These are phyloP conservation scores for Fusarium sp. DNA, from an alignment of 2,329 filamentous ascomycete species.

Conservation along the genomic window DNA sequence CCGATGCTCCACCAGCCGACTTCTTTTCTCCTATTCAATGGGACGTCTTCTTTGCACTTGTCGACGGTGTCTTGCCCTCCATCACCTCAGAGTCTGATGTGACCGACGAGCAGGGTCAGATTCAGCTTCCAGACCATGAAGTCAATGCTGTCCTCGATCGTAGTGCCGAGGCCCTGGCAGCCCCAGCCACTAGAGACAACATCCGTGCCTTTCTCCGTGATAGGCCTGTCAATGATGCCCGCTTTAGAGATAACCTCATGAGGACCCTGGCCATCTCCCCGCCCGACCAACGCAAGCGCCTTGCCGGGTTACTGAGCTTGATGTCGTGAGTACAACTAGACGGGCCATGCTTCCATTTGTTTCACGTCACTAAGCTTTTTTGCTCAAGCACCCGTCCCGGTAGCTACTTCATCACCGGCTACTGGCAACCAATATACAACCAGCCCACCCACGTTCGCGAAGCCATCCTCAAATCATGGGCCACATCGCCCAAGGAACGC, in stretches of 20 bases:
- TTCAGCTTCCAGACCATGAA: constrained; percentile 59
- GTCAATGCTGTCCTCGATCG: constrained; percentile 57
- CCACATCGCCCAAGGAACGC: constrained; percentile 62
- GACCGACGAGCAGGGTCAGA: constrained; percentile 52
- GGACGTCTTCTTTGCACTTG: constrained; percentile 61
- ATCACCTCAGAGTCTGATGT: constrained; percentile 56
- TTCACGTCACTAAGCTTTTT: neutral
- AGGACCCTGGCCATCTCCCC: constrained; percentile 53
- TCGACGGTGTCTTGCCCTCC: constrained; percentile 69
- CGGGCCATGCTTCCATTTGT: neutral
- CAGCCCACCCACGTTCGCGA: constrained; percentile 70
- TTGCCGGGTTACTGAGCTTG: constrained; percentile 52
- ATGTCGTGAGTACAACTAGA: constrained; percentile 55
- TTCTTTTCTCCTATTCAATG: constrained; percentile 62
- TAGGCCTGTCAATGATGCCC: constrained; percentile 60
- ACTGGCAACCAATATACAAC: constrained; percentile 67
- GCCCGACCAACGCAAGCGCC: constrained; percentile 43
- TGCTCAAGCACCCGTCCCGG: constrained; percentile 67
- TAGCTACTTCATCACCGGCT: constrained; percentile 73
- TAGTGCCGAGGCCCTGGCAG: constrained; percentile 48
- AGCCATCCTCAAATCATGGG: constrained; percentile 70
- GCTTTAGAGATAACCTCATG: constrained; percentile 61
- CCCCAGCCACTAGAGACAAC: constrained; percentile 53
- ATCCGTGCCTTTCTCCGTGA: constrained; percentile 64
- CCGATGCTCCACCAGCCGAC: constrained; percentile 41